Percentiles rank a stretch among this genome's conserved stretches.
phyloP scores from a whole-genome alignment of 148 eudicot genomes.

The Suaeda aralocaspica region DNA sequence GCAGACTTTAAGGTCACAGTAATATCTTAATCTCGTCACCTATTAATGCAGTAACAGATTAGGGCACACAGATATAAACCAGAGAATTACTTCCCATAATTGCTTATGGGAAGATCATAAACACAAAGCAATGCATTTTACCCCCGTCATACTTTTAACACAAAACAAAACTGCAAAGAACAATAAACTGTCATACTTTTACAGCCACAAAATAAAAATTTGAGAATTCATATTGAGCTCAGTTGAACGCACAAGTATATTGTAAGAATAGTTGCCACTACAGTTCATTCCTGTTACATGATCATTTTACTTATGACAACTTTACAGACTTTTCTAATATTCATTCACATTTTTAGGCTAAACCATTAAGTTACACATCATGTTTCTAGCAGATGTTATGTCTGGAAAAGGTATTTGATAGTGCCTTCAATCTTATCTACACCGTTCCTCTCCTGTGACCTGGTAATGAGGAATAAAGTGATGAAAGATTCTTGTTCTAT shows the following conservation, averaged over 20 bases:
- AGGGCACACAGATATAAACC: neutral
- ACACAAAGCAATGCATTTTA: neutral
- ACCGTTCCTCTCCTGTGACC: neutral
- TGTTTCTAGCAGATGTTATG: neutral
- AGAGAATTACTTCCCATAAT: neutral
- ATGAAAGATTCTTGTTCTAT: neutral
- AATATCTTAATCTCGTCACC: slow-evolving; percentile 1
- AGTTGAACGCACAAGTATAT: neutral
- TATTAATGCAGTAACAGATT: slow-evolving; percentile 1
- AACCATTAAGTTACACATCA: neutral
- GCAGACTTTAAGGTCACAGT: neutral
- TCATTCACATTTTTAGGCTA: too few species aligned
- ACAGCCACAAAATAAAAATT: neutral
- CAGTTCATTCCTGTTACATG: too few species aligned
- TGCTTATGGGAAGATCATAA: neutral
- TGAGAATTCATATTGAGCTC: too few species aligned
- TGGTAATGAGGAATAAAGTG: neutral
- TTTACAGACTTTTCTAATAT: neutral
- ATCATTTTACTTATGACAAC: too few species aligned
- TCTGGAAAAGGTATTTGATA: neutral
- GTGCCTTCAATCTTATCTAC: neutral
- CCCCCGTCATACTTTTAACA: too few species aligned
- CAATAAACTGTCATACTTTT: neutral
- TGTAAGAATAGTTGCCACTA: neutral
- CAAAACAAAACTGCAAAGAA: slow-evolving; percentile 10